Conservation (phyloP, 306 rosid species). For the Leucaena leucocephala region DNA sequence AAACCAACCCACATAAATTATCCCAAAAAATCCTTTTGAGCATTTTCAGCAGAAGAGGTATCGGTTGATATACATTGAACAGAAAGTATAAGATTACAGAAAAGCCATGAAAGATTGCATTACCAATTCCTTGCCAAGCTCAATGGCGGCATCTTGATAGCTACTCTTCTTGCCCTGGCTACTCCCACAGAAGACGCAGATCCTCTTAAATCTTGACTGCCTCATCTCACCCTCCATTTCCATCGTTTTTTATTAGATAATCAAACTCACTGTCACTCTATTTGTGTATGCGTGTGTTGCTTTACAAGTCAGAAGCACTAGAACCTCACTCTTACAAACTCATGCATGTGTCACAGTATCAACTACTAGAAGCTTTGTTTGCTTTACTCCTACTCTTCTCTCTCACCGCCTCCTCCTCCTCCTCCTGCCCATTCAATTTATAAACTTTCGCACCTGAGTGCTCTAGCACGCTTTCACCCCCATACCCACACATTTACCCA, state of each 20-base stretch:
- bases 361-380: conserved; percentile 32
- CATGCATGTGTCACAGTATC: conserved; percentile 37
- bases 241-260: conserved; percentile 40
- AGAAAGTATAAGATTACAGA: not conserved
- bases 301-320: conserved; percentile 26
- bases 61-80: conserved; percentile 10
- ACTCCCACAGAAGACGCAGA: conserved; percentile 98
- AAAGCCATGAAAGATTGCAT: not conserved
- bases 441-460: conserved; percentile 68
- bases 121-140: conserved; percentile 99
- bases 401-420: conserved; percentile 31
- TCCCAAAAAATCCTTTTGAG: conserved; percentile 12
- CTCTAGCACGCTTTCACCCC: conserved; percentile 42
- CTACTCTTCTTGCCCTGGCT: conserved; percentile 94
- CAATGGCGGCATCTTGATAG: conserved; percentile 94
- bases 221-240: conserved; percentile 65
- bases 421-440: conserved; percentile 42
- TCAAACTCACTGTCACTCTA: not conserved
- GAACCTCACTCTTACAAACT: conserved; percentile 10
- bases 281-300: not conserved
- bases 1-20: not conserved
- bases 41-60: not conserved
- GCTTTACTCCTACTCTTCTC: conserved; percentile 33
- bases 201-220: conserved; percentile 83
- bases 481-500: conserved; percentile 14